Conservation (phyloP, 2,329 filamentous ascomycete genomes). For the Tolypocladium album region DNA sequence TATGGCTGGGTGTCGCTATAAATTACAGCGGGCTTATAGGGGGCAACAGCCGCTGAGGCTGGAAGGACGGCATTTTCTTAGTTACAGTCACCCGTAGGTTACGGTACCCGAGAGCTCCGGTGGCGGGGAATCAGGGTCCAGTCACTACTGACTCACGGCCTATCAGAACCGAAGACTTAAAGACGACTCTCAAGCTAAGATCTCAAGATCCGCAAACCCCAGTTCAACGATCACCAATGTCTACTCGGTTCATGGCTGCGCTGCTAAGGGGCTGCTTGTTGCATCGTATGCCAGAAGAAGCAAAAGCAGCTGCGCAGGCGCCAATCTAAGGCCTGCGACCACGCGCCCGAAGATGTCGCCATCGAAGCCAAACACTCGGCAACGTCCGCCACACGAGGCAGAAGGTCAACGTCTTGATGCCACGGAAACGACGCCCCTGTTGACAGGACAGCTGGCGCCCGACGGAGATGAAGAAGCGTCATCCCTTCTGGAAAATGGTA, state of each 20-base stretch:
- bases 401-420: neutral
- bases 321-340: neutral
- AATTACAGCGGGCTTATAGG: no score
- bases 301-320: neutral
- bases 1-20: no score
- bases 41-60: no score
- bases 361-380: neutral
- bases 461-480: neutral
- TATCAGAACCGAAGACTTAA: neutral
- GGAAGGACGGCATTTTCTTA: no score
- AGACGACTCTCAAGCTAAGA: neutral
- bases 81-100: neutral
- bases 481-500: neutral
- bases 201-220: neutral
- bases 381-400: neutral
- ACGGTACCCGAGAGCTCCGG: neutral
- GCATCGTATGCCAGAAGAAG: neutral
- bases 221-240: neutral
- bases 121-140: neutral
- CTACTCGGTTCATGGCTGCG: neutral
- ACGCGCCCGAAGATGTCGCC: neutral
- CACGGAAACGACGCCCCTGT: neutral
- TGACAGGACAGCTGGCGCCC: neutral
- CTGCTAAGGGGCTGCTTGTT: neutral
- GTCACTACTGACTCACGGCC: neutral